These are phyloP conservation scores for Ceratobasidium sp. DNA, from an alignment of 1,284 basidiomycete genomes.

Conservation along the genomic window DNA sequence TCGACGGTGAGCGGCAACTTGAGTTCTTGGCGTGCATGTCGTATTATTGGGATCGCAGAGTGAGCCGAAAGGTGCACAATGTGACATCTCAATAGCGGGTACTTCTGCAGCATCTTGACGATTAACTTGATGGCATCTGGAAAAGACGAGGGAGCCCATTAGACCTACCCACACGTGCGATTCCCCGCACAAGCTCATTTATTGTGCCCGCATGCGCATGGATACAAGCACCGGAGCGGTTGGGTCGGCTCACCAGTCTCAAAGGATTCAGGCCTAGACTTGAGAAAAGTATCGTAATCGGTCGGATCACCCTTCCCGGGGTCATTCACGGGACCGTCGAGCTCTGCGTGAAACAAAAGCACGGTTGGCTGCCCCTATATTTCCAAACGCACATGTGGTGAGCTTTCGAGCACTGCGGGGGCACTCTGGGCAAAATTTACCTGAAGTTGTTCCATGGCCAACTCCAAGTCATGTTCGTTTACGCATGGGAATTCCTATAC, in stretches of 20 bases:
- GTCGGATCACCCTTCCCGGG: constrained; percentile 54
- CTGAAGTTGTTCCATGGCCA: constrained; percentile 76
- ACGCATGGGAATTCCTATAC: constrained; percentile 89
- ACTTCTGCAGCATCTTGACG: constrained; percentile 63
- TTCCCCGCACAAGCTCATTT: neutral
- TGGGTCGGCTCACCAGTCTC: constrained; percentile 57
- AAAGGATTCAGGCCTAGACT: constrained; percentile 77
- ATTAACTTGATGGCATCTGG: constrained; percentile 76
- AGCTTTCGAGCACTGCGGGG: neutral
- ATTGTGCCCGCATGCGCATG: constrained; percentile 1
- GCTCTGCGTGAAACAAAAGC: constrained; percentile 90
- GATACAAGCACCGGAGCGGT: neutral
- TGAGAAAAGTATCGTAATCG: constrained; percentile 79
- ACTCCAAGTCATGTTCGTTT: constrained; percentile 66
- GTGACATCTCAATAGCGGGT: constrained; percentile 79
- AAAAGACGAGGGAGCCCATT: constrained; percentile 7
- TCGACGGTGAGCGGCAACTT: constrained; percentile 79
- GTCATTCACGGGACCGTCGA: constrained; percentile 54
- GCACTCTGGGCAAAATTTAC: constrained; percentile 52
- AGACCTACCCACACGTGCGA: constrained; percentile 15
- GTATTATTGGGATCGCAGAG: constrained; percentile 75
- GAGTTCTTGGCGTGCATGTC: constrained; percentile 65
- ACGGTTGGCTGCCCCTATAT: constrained; percentile 62
- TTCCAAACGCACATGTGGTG: constrained; percentile 47
- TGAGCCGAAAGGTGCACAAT: constrained; percentile 92